Conservation (phyloP, 2,329 filamentous ascomycete species). For the Tolypocladium tropicale region DNA sequence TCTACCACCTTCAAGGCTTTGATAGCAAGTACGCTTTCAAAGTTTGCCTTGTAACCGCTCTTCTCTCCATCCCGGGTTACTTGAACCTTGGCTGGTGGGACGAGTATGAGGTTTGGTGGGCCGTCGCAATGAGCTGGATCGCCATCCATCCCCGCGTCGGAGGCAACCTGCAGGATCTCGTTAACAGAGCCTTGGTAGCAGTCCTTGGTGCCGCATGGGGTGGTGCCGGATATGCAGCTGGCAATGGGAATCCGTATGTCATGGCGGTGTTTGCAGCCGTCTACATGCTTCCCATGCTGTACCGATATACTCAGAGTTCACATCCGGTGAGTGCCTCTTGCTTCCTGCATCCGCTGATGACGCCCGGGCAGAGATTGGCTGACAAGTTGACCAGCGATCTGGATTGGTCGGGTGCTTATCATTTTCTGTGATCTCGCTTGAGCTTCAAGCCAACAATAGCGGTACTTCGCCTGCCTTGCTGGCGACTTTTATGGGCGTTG, state of each 20-base stretch:
- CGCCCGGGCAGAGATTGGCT: neutral
- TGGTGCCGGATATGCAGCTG: slow-evolving; percentile 38
- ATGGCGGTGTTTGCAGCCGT: slow-evolving; percentile 43
- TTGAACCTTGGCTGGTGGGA: slow-evolving; percentile 41
- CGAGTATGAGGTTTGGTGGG: slow-evolving; percentile 46
- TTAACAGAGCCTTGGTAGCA: slow-evolving; percentile 38
- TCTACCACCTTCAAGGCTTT: slow-evolving; percentile 46
- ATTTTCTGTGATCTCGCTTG: slow-evolving; percentile 43
- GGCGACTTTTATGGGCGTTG: slow-evolving; percentile 35
- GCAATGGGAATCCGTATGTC: slow-evolving; percentile 42
- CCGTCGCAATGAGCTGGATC: slow-evolving; percentile 45
- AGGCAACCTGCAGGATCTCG: slow-evolving; percentile 46
- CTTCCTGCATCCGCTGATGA: no score
- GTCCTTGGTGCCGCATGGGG: slow-evolving; percentile 45
- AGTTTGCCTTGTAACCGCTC: slow-evolving; percentile 37
- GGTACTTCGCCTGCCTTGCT: slow-evolving; percentile 25
- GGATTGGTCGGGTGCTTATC: slow-evolving; percentile 47
- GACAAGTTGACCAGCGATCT: slow-evolving; percentile 28
- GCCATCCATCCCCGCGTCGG: slow-evolving; percentile 41
- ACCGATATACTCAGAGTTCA: slow-evolving; percentile 42
- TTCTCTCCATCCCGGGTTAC: slow-evolving; percentile 45
- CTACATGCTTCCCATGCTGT: slow-evolving; percentile 51
- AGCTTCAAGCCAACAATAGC: slow-evolving; percentile 21
- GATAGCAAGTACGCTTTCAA: slow-evolving; percentile 49
- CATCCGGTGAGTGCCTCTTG: slow-evolving; percentile 31